Evolutionary conservation across 2,329 filamentous ascomycete species (phyloP), one percentile per base, ranked within the genome.

Genomic region (Dissoconium aciculare): DNA sequence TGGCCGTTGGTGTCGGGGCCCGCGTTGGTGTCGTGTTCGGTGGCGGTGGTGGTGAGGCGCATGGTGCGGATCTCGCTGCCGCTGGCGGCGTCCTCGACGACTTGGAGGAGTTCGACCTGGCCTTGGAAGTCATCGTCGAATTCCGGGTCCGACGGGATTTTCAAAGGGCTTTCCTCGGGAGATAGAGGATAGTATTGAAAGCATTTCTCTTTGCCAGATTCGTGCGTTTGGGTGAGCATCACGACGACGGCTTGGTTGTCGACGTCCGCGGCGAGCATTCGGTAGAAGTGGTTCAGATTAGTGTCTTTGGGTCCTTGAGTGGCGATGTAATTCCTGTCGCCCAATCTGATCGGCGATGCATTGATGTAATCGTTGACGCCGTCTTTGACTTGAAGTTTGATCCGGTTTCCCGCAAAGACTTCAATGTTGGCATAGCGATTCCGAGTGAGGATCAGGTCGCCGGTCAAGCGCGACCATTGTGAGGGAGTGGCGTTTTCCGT

Each of bases 391-490:
- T 69, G 67, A 11, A 98, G 69, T 52, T 72, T 77, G 33, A 98
- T 67, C 21, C 89, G 74, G 49, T 91, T 92, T 51, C 80, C 74
- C 38, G 78, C 75, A 73, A 81, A 98, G 0, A 85, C 83, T 51
- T 85, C 78, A 40, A 98, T 82, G 50, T 95, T 93, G 32, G 66
- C 55, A 57, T 95, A 98, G 33, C 89, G 75, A 55, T 95, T 91
- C 43, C 87, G 69, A 19, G 58, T 53, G 36, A 63, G 64, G 39
- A 71, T 60, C 28, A 71, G 64, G 5, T 69, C 60, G 14, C 66
- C 64, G 15, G 57, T 58, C 29, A 78, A 64, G 32, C 74, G 64
- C 3, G 71, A 64, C 63, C 66, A 78, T 39, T 61, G 62, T 30
- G 68, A 67, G 9, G 56, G 51, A 13, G 64, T 56, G 28, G 66